These are phyloP conservation scores for Groenewaldozyma salmanticensis DNA, from an alignment of 805 yeast species.

Conservation along the genomic window DNA sequence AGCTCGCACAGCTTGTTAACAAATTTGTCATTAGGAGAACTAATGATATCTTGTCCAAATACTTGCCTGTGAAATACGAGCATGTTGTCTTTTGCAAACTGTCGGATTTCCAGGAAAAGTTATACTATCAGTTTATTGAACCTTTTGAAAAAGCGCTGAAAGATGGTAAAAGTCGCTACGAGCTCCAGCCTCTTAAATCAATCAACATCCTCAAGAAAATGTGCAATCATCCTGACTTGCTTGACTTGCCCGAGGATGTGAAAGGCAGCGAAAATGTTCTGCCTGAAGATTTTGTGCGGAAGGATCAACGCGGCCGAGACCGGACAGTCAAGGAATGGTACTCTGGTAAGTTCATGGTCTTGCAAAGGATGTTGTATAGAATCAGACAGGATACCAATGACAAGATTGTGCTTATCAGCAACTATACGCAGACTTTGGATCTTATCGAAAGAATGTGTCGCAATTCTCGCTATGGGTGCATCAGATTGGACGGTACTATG, in stretches of 20 bases:
- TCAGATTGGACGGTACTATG: constrained; percentile 90
- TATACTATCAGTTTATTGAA: constrained; percentile 67
- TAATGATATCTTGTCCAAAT: constrained; percentile 87
- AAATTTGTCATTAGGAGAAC: constrained; percentile 90
- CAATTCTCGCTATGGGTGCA: constrained; percentile 56
- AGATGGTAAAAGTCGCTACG: constrained; percentile 42
- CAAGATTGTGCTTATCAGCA: constrained; percentile 88
- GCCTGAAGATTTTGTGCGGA: constrained; percentile 64
- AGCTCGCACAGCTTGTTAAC: constrained; percentile 67
- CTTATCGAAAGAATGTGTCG: constrained; percentile 83
- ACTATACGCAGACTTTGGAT: constrained; percentile 91
- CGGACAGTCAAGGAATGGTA: constrained; percentile 69
- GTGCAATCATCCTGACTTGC: constrained; percentile 87
- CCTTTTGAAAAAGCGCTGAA: constrained; percentile 65
- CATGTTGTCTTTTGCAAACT: constrained; percentile 90
- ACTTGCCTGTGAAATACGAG: constrained; percentile 91
- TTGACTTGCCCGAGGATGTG: constrained; percentile 69
- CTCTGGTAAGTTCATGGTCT: constrained; percentile 78
- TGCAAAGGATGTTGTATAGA: constrained; percentile 73
- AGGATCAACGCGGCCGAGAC: constrained; percentile 40
- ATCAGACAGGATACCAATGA: constrained; percentile 79
- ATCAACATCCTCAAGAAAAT: constrained; percentile 82
- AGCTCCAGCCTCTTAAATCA: constrained; percentile 86
- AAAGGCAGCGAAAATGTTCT: constrained; percentile 48
- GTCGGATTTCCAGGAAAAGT: constrained; percentile 60